Percentiles rank a stretch among this genome's conserved stretches.
These are phyloP conservation scores for Parietaria judaica DNA, from an alignment of 306 rosid genomes.

Conservation along the genomic window DNA sequence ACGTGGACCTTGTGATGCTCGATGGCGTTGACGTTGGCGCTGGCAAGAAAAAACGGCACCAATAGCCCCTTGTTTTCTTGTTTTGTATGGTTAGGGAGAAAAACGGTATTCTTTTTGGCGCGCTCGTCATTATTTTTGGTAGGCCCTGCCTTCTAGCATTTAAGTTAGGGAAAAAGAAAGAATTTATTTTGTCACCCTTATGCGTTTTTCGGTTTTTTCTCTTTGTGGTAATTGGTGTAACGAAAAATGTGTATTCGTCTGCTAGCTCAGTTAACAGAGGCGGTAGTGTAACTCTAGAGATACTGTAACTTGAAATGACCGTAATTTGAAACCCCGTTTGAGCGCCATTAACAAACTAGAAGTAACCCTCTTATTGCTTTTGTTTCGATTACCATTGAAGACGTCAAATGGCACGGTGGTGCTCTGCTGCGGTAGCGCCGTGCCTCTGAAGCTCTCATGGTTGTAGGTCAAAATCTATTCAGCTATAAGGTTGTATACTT, in stretches of 20 bases:
- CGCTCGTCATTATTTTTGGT: conserved; percentile 34
- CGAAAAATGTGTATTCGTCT: conserved; percentile 34
- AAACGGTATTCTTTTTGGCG: conserved; percentile 47
- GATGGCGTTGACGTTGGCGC: conserved; percentile 36
- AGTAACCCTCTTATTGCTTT: no score
- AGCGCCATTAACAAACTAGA: no score
- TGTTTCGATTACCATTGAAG: no score
- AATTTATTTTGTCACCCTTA: conserved; percentile 11
- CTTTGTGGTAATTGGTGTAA: conserved; percentile 19
- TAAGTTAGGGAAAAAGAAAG: conserved; percentile 22
- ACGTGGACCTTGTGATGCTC: conserved; percentile 62
- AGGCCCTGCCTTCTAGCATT: conserved; percentile 36
- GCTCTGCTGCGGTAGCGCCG: no score
- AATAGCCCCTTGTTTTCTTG: conserved; percentile 32
- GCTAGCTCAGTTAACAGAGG: conserved; percentile 30
- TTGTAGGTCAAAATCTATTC: no score
- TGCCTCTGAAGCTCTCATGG: no score
- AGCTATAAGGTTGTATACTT: no score
- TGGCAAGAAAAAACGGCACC: conserved; percentile 59
- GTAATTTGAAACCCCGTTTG: no score
- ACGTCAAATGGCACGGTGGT: no score
- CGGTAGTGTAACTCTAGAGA: conserved; percentile 14
- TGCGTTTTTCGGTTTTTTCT: not conserved
- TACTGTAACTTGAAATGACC: conserved; percentile 10
- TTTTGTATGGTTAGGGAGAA: conserved; percentile 57